Evolutionary conservation across 108 stramenopile genomes (phyloP).

Genomic region (Nitzschia sp.): DNA sequence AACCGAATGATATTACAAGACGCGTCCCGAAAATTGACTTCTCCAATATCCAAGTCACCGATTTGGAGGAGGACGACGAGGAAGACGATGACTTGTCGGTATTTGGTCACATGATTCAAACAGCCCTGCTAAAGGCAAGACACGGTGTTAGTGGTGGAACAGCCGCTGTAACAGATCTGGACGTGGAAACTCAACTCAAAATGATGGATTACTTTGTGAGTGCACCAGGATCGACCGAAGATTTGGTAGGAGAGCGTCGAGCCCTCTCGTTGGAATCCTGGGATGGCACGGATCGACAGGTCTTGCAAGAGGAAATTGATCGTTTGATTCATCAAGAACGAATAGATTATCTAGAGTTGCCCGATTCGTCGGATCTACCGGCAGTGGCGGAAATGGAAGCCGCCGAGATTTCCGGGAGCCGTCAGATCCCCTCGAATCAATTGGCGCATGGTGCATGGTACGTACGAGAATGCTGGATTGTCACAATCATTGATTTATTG

Average conservation of each 20-base stretch:
- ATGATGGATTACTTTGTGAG: conserved; percentile 72
- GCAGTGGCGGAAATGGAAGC: conserved; percentile 3
- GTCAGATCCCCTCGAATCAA: conserved; percentile 49
- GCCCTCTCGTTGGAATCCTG: conserved; percentile 38
- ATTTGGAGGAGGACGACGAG: conserved; percentile 20
- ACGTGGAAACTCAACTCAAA: conserved; percentile 56
- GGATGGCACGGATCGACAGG: conserved; percentile 42
- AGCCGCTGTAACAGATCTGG: conserved; percentile 5
- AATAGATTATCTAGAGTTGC: conserved; percentile 34
- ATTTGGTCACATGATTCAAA: conserved; percentile 23
- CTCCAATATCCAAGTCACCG: conserved; percentile 27
- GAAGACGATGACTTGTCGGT: conserved; percentile 22
- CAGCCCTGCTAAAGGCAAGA: conserved; percentile 21
- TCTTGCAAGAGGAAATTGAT: conserved; percentile 31
- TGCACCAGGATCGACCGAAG: conserved; percentile 72
- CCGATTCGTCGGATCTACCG: conserved; percentile 13
- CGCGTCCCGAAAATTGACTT: conserved; percentile 33
- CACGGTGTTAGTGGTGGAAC: conserved; percentile 1
- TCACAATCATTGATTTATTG: background rate
- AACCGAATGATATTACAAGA: conserved; percentile 29
- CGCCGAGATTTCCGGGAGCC: conserved; percentile 24
- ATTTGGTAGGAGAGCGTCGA: conserved; percentile 61
- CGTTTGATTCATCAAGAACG: conserved; percentile 36
- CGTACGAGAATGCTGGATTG: conserved; percentile 27
- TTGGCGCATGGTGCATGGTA: conserved; percentile 57